Evolutionary conservation across 2,329 filamentous ascomycete species (phyloP).

Genomic region (Aspergillus neotritici): DNA sequence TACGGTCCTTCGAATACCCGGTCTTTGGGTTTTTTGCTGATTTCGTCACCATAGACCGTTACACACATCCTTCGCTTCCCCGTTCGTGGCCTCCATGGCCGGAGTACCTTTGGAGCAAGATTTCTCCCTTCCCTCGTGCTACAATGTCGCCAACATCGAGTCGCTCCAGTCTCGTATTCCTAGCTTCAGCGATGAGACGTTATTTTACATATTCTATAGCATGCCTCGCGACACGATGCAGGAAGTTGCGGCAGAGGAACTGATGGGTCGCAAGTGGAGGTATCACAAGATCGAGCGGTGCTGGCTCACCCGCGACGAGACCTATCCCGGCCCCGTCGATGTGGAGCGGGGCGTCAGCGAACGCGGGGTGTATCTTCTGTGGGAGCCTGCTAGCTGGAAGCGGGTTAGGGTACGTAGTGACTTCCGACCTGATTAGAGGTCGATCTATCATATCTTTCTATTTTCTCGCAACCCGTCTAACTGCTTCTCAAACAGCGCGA

Average conservation of each 20-base stretch:
- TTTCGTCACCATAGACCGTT: slow-evolving; percentile 44
- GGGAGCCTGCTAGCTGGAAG: slow-evolving; percentile 47
- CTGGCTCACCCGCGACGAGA: slow-evolving; percentile 48
- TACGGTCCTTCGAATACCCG: slow-evolving; percentile 31
- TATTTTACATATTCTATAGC: slow-evolving; percentile 66
- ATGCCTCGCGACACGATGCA: slow-evolving; percentile 61
- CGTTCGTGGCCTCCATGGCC: slow-evolving; percentile 54
- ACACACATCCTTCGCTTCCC: slow-evolving; percentile 58
- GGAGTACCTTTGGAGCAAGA: slow-evolving; percentile 58
- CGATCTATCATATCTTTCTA: too few species aligned
- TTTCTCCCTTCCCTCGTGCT: slow-evolving; percentile 58
- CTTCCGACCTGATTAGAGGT: not conserved
- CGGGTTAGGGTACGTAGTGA: slow-evolving; percentile 40
- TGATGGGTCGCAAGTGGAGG: slow-evolving; percentile 51
- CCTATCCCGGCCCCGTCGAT: slow-evolving; percentile 44
- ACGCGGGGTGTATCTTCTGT: slow-evolving; percentile 48
- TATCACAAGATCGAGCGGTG: slow-evolving; percentile 50
- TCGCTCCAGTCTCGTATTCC: slow-evolving; percentile 53
- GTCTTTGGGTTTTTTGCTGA: slow-evolving; percentile 17
- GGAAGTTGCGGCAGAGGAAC: slow-evolving; percentile 59
- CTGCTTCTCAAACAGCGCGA: slow-evolving; percentile 33
- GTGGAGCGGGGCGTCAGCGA: slow-evolving; percentile 45
- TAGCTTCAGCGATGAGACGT: slow-evolving; percentile 58
- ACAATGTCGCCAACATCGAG: slow-evolving; percentile 62
- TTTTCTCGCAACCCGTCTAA: slow-evolving; percentile 10